Percentiles rank a stretch among this genome's conserved stretches.
Conservation (phyloP, 306 rosid species). For the Luffa acutangula region DNA sequence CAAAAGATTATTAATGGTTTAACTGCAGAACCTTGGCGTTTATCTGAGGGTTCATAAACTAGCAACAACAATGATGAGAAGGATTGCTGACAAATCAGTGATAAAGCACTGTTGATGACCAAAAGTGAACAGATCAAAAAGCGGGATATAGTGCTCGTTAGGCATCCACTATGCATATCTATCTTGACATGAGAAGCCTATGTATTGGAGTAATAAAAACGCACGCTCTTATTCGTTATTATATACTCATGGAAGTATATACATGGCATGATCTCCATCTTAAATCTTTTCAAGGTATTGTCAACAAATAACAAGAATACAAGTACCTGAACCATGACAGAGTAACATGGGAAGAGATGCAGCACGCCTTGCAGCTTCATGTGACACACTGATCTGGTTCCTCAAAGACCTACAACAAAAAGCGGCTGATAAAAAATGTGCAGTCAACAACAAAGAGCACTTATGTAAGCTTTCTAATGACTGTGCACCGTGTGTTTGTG, state of each 20-base stretch:
- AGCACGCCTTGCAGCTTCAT: conserved; percentile 68
- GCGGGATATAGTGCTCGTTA: not conserved
- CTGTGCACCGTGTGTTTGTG: not conserved
- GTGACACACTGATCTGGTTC: conserved; percentile 47
- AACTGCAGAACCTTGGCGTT: not conserved
- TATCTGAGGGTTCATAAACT: not conserved
- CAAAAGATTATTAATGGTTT: not conserved
- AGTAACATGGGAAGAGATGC: conserved; percentile 64
- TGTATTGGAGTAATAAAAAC: not conserved
- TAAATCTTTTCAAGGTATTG: not conserved
- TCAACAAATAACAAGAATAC: conserved; percentile 3
- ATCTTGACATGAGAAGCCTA: not conserved
- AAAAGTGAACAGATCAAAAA: not conserved
- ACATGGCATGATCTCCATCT: not conserved
- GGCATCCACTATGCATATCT: not conserved
- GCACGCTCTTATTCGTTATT: not conserved
- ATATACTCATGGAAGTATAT: no score
- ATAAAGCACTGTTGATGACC: not conserved
- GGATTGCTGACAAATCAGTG: not conserved
- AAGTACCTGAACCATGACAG: conserved; percentile 80
- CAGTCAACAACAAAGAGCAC: not conserved
- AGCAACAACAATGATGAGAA: not conserved
- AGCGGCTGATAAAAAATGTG: conserved; percentile 9
- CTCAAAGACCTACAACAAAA: conserved; percentile 44
- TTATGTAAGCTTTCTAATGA: not conserved